Conservation (phyloP, 1,139 yeast genomes). For the Yamadazyma oceani region DNA sequence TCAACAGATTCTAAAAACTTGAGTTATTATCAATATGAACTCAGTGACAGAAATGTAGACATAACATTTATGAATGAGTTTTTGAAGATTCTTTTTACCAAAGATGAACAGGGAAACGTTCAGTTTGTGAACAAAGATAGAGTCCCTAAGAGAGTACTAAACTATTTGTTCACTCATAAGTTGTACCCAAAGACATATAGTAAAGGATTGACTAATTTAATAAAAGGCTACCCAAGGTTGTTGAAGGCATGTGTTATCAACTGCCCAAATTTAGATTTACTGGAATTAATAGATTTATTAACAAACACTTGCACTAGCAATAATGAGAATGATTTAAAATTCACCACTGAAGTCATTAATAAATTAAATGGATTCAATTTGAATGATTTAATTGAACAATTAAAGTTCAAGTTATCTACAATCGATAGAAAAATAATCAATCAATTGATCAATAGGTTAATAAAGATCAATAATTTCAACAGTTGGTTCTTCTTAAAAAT, state of each 20-base stretch:
- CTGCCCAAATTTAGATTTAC: constrained; percentile 65
- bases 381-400: constrained; percentile 44
- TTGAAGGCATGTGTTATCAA: constrained; percentile 81
- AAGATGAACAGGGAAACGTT: constrained; percentile 19
- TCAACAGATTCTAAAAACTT: constrained; percentile 7
- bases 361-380: constrained; percentile 11
- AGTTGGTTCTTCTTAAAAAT: constrained; percentile 64
- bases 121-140: constrained; percentile 24
- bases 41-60: constrained; percentile 64
- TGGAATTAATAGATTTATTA: constrained; percentile 63
- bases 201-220: constrained; percentile 51
- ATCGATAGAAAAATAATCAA: constrained; percentile 17
- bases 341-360: constrained; percentile 61
- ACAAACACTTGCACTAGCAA: constrained; percentile 47
- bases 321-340: constrained; percentile 65
- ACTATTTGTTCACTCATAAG: constrained; percentile 84
- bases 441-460: constrained; percentile 33
- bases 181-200: constrained; percentile 67
- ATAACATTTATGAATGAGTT: constrained; percentile 53
- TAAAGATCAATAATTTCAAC: constrained; percentile 33
- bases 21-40: constrained; percentile 9
- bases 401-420: constrained; percentile 22
- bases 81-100: constrained; percentile 42
- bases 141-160: constrained; percentile 60
- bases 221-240: constrained; percentile 55